Base-by-base conservation (phyloP, 768 basidiomycete genomes). In the Gloeopeniophorella convolvens region DNA sequence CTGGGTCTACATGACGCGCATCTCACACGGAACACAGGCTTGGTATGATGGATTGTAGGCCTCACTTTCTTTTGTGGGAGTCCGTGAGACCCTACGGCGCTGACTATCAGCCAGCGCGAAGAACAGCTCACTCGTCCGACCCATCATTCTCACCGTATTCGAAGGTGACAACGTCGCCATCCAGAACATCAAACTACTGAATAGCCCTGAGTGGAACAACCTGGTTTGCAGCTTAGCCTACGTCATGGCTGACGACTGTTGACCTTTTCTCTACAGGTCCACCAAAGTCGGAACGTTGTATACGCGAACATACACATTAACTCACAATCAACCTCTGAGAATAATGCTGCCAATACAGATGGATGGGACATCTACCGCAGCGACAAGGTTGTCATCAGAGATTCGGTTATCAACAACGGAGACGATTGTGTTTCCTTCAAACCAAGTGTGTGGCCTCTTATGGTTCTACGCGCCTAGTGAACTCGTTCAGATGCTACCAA, bases 311-410 rank as follows among this genome's bases (percentile, higher is more conserved):
- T 79, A 27, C 73, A 68, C 8, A 71, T 81, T 45, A 66, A 64
- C 36, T 70, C 77, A 4, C 64, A 62, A 3, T 77, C 78, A 4
- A 75, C 69, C 12, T 74, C 73, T 5, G 67, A 64, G 8, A 64
- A 74, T 50, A 54, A 46, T 0, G 69, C 75, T 2, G 62, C 66
- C 21, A 80, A 81, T 54, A 79, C 78, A 5, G 80, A 83, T 57
- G 82, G 81, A 4, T 81, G 80, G 80, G 75, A 83, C 57, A 74
- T 78, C 31, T 82, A 81, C 60, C 72, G 78, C 27, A 77, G 75
- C 55, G 73, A 78, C 56, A 67, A 62, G 45, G 72, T 80, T 26
- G 61, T 64, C 1, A 74, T 80, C 34, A 57, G 63, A 42, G 72
- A 80, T 52, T 77, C 76, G 1, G 65, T 71, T 31, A 77, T 79